Evolutionary conservation across 192 early-diverging fungal species (phyloP).

Genomic region (Gonapodya sp.): DNA sequence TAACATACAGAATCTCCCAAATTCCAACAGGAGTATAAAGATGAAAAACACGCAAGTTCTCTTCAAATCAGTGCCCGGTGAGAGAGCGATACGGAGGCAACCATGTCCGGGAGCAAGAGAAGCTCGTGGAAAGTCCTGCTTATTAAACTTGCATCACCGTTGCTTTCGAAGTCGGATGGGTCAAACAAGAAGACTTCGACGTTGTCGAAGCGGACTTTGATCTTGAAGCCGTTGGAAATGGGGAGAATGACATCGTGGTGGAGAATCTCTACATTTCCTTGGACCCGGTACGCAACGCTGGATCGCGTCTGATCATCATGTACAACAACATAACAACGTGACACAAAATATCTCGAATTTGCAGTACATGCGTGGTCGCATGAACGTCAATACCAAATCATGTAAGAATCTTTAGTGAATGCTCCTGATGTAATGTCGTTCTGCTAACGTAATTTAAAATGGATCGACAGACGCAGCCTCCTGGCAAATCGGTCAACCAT

Average conservation of each 20-base stretch:
- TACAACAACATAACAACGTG: not conserved
- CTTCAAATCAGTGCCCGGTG: not conserved
- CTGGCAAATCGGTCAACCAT: conserved; percentile 50
- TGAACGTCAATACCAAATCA: conserved; percentile 34
- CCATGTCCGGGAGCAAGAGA: not conserved
- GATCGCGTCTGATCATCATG: conserved; percentile 35
- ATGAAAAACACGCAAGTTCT: conserved; percentile 1
- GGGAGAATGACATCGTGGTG: conserved; percentile 36
- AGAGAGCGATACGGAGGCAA: not conserved
- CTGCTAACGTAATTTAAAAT: too few relatives aligned
- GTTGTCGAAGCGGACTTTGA: conserved; percentile 30
- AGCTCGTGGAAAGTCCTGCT: too few relatives aligned
- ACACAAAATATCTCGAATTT: too few relatives aligned
- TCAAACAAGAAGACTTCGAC: conserved; percentile 28
- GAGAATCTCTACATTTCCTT: conserved; percentile 58
- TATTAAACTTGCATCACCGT: not conserved
- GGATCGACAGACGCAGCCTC: conserved; percentile 24
- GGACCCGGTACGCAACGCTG: not conserved
- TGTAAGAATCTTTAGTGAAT: conserved; percentile 12
- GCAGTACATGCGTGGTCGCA: conserved; percentile 56
- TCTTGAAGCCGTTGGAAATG: conserved; percentile 29
- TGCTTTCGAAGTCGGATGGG: not conserved
- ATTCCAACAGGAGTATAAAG: not conserved
- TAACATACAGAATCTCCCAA: not conserved
- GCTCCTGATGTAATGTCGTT: not conserved